phyloP scores from a whole-genome alignment of 192 early-diverging fungal species.

The Coemansia sp. region DNA sequence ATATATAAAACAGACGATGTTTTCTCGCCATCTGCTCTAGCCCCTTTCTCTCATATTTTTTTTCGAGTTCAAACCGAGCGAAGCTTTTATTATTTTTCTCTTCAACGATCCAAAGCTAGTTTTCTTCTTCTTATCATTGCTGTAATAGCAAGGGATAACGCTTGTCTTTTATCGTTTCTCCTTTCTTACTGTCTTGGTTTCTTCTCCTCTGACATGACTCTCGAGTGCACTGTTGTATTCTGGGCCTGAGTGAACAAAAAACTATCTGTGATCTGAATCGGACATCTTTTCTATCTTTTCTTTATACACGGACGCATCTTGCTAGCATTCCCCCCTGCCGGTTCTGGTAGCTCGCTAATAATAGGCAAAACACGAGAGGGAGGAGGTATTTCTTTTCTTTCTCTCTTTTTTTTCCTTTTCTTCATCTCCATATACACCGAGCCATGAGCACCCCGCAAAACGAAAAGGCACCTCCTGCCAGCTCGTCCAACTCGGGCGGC shows the following conservation, averaged over 20 bases:
- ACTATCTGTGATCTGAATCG: slow-evolving; percentile 1
- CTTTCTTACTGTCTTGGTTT: slow-evolving; percentile 6
- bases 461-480: slow-evolving; percentile 40
- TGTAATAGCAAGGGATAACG: not conserved
- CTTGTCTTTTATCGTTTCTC: slow-evolving; percentile 3
- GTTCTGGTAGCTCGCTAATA: slow-evolving; percentile 4
- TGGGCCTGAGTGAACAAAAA: not conserved
- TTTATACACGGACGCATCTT: not conserved
- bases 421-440: not conserved
- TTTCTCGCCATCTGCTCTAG: slow-evolving; percentile 9
- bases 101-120: not conserved
- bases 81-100: slow-evolving; percentile 7
- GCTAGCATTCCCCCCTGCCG: not conserved
- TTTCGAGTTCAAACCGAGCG: slow-evolving; percentile 1
- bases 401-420: slow-evolving; percentile 2
- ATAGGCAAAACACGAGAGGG: not conserved
- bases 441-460: slow-evolving; percentile 28
- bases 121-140: slow-evolving; percentile 1
- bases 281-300: not conserved
- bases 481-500: slow-evolving; percentile 15
- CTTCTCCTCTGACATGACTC: slow-evolving; percentile 15
- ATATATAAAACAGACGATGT: slow-evolving; percentile 14
- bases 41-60: not conserved
- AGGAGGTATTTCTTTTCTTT: not conserved
- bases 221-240: slow-evolving; percentile 1